Base-by-base conservation (phyloP, 306 rosid species). In the Sphenostylis stenocarpa region DNA sequence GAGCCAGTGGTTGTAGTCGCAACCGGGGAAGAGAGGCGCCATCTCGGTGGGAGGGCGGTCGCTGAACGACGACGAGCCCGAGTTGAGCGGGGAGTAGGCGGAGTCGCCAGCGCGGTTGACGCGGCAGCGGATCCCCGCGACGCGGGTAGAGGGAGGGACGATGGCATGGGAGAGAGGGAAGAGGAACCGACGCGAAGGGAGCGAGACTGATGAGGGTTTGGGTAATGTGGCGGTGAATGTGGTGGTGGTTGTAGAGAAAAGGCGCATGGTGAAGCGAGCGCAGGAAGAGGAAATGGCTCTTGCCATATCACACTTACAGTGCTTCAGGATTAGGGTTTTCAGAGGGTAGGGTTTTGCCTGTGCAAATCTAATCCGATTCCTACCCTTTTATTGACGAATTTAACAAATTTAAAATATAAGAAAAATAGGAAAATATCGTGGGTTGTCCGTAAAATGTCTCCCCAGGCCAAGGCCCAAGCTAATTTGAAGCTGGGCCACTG, bases 11-110 rank as follows among this genome's bases (percentile, higher is more conserved):
- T 92, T 76, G 75, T 96, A 96, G 69, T 96, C 99, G 23, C 99
- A 96, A 1, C 98, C 99, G 0, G 98, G 98, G 83, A 96, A 96
- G 2, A 96, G 96, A 0, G 99, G 98, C 0, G 98, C 98, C 99
- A 96, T 92, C 68, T 96, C 98, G 0, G 96, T 89, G 34, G 98
- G 99, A 0, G 98, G 98, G 0, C 99, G 94, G 68, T 92, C 98
- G 26, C 89, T 88, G 90, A 91, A 90, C 73, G 90, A 87, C 3
- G 90, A 87, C 2, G 80, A 58, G 0, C 89, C 86, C 0, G 98
- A 88, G 85, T 89, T 92, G 0, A 92, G 88, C 0, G 99, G 99
- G n/a, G 98, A 92, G 88, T 90, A 96, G 16, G 84, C 68, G 1
- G 86, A 84, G 83, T 84, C 86, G 0, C 96, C 98, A 24, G 94